Conservation (phyloP, 164 flowering plant species). For the Protea cynaroides region DNA sequence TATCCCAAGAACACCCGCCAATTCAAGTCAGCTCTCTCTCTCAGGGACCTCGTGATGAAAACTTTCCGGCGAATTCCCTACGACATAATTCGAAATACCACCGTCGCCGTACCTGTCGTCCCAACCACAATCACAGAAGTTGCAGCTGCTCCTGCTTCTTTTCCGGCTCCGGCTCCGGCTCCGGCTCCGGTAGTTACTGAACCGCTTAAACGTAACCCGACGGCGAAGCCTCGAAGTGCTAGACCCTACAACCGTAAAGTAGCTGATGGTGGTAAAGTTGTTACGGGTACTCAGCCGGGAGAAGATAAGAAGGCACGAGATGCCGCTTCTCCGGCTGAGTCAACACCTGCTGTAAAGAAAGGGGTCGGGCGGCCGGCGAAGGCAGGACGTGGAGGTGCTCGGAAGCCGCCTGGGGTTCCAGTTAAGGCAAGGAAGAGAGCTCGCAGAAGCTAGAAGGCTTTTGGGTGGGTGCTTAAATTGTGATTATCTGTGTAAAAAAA, state of each 20-base stretch:
- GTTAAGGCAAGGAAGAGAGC: conserved; percentile 32
- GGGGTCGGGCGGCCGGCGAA: conserved; percentile 21
- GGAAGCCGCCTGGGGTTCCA: conserved; percentile 20
- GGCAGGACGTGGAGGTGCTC: conserved; percentile 15
- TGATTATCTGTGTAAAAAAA: too few relatives aligned
- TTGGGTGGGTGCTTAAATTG: too few relatives aligned
- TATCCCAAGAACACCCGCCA: conserved; percentile 64
- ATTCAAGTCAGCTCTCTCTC: conserved; percentile 43
- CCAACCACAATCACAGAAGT: too few relatives aligned
- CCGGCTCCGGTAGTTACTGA: conserved; percentile 2
- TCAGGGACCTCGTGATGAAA: conserved; percentile 36
- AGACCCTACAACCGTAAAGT: conserved; percentile 28
- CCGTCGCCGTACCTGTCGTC: background rate
- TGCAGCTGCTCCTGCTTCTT: too few relatives aligned
- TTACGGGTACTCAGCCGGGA: conserved; percentile 3
- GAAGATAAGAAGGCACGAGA: conserved; percentile 11
- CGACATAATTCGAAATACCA: conserved; percentile 1
- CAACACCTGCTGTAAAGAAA: conserved; percentile 21
- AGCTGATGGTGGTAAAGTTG: background rate
- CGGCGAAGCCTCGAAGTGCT: conserved; percentile 46
- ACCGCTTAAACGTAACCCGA: conserved; percentile 21
- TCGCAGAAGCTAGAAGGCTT: conserved; percentile 18
- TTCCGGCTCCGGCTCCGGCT: conserved; percentile 4
- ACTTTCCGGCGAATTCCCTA: conserved; percentile 21
- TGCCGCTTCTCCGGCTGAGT: conserved; percentile 18